Conservation (phyloP, 2,329 filamentous ascomycete species). For the Beauveria medogensis region DNA sequence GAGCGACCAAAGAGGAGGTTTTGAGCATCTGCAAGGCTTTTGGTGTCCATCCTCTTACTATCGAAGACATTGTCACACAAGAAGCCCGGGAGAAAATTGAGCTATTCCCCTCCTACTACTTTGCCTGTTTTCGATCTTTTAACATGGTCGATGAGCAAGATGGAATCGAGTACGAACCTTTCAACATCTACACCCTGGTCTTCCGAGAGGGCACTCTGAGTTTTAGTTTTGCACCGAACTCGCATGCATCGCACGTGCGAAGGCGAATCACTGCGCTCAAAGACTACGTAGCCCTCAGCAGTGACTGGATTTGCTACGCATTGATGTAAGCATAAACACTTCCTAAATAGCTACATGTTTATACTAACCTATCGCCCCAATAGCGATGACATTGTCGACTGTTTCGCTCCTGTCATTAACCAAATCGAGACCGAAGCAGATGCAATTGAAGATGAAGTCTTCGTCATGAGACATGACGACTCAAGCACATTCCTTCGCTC, state of each 20-base stretch:
- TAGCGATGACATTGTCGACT: conserved; percentile 94
- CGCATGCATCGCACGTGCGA: conserved; percentile 80
- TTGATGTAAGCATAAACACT: conserved; percentile 60
- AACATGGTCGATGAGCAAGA: conserved; percentile 68
- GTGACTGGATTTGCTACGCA: conserved; percentile 98
- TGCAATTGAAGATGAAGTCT: conserved; percentile 89
- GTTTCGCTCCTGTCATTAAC: conserved; percentile 81
- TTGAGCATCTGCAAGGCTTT: conserved; percentile 87
- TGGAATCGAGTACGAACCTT: conserved; percentile 80
- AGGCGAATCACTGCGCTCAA: conserved; percentile 87
- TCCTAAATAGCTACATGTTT: not conserved
- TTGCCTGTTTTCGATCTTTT: conserved; percentile 95
- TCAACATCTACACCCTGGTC: conserved; percentile 94
- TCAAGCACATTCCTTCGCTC: conserved; percentile 78
- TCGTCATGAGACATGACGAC: conserved; percentile 83
- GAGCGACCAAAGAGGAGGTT: conserved; percentile 82
- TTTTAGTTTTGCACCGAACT: conserved; percentile 85
- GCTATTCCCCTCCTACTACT: conserved; percentile 95
- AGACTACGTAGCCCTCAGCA: conserved; percentile 89
- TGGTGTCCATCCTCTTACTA: conserved; percentile 87
- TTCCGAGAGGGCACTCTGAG: conserved; percentile 92
- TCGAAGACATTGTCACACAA: conserved; percentile 91
- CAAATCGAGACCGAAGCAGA: conserved; percentile 85
- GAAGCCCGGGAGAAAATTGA: conserved; percentile 98
- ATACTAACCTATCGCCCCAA: conserved; percentile 18